These are phyloP conservation scores for Isabelozyma rhagii DNA, from an alignment of 805 yeast genomes.

Conservation along the genomic window DNA sequence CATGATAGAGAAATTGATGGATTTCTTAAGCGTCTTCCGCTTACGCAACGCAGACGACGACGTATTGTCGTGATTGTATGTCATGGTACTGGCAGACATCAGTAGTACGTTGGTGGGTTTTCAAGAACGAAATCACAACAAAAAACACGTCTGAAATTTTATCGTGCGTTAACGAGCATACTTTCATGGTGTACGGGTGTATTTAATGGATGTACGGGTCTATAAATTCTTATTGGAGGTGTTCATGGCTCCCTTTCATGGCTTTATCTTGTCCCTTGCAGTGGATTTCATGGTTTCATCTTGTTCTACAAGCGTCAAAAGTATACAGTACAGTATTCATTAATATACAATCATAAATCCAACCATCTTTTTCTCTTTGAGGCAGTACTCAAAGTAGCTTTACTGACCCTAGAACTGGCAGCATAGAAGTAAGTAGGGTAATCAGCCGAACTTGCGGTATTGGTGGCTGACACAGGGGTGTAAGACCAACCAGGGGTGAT, in stretches of 20 bases:
- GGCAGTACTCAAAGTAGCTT: slow-evolving; percentile 34
- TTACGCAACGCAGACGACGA: slow-evolving; percentile 48
- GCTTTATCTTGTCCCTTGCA: too few relatives aligned
- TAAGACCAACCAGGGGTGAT: slow-evolving; percentile 84
- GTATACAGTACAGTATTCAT: not conserved
- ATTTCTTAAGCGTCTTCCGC: slow-evolving; percentile 77
- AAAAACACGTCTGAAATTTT: not conserved
- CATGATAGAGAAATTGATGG: slow-evolving; percentile 82
- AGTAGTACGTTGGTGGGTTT: not conserved
- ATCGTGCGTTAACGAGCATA: not conserved
- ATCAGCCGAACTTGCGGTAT: slow-evolving; percentile 71
- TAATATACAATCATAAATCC: slow-evolving; percentile 13
- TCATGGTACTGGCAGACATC: not conserved
- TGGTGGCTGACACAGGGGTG: slow-evolving; percentile 56
- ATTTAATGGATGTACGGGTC: too few relatives aligned
- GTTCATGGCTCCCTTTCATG: too few relatives aligned
- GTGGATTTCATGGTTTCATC: too few relatives aligned
- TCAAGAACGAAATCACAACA: not conserved
- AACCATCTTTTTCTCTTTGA: slow-evolving; percentile 39
- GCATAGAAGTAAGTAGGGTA: slow-evolving; percentile 64
- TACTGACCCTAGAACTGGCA: slow-evolving; percentile 51
- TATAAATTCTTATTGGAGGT: too few relatives aligned
- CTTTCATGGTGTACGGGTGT: too few relatives aligned
- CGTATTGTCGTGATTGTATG: slow-evolving; percentile 14
- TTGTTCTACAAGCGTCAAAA: too few relatives aligned